These are phyloP conservation scores for Fusarium anthophilum DNA, from an alignment of 2,329 filamentous ascomycete genomes.

Conservation along the genomic window DNA sequence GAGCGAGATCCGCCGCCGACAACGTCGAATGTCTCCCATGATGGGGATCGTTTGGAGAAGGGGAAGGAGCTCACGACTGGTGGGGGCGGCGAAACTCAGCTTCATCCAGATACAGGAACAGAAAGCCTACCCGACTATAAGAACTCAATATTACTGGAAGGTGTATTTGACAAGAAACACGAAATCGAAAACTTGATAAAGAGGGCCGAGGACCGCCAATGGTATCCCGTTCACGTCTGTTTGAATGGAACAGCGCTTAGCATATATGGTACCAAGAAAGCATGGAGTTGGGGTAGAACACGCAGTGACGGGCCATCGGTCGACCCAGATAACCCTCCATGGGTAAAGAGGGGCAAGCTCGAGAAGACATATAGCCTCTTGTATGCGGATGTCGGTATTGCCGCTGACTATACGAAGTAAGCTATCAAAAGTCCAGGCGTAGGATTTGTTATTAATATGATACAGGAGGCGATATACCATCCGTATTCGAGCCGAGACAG, in stretches of 20 bases:
- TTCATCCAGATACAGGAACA: slow-evolving; percentile 35
- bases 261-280: slow-evolving; percentile 70
- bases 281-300: slow-evolving; percentile 60
- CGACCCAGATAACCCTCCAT: slow-evolving; percentile 61
- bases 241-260: slow-evolving; percentile 75
- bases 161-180: slow-evolving; percentile 69
- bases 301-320: slow-evolving; percentile 60
- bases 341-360: slow-evolving; percentile 63
- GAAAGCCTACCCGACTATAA: slow-evolving; percentile 66
- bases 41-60: slow-evolving; percentile 29
- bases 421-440: slow-evolving; percentile 41
- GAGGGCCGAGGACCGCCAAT: slow-evolving; percentile 69
- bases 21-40: slow-evolving; percentile 22
- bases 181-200: slow-evolving; percentile 73
- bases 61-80: slow-evolving; percentile 30
- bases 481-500: slow-evolving; percentile 75
- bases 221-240: slow-evolving; percentile 70
- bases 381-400: slow-evolving; percentile 79
- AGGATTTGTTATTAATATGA: slow-evolving; percentile 5
- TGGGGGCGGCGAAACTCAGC: slow-evolving; percentile 31
- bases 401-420: slow-evolving; percentile 76
- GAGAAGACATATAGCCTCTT: slow-evolving; percentile 76
- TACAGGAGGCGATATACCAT: slow-evolving; percentile 70
- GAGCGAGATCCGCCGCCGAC: slow-evolving; percentile 31
- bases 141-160: slow-evolving; percentile 64